phyloP scores from a whole-genome alignment of 768 basidiomycete species.

The Lactarius deliciosus region DNA sequence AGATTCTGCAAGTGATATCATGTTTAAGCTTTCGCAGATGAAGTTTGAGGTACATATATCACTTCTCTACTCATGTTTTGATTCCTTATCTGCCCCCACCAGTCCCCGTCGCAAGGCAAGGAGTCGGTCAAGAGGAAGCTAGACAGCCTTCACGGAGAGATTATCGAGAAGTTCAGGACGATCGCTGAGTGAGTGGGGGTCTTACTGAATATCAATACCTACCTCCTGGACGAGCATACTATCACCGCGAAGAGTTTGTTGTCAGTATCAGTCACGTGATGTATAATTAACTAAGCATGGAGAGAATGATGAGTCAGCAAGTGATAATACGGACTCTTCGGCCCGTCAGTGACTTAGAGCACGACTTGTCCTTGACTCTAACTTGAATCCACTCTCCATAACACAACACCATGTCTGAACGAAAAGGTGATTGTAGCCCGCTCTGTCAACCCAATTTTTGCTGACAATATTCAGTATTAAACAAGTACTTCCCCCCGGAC shows the following conservation, averaged over 20 bases:
- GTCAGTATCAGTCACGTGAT: conserved; percentile 5
- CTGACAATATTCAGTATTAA: conserved; percentile 59
- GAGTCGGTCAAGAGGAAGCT: conserved; percentile 79
- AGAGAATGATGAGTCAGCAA: not conserved
- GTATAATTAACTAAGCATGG: not conserved
- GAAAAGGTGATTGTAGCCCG: conserved; percentile 56
- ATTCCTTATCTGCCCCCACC: conserved; percentile 19
- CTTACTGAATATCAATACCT: not conserved
- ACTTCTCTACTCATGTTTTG: conserved; percentile 1
- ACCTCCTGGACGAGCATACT: not conserved
- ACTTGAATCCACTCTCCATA: not conserved
- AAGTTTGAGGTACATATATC: conserved; percentile 81
- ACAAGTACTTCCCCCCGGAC: conserved; percentile 97
- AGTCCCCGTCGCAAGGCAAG: conserved; percentile 92
- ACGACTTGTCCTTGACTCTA: not conserved
- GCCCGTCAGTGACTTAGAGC: not conserved
- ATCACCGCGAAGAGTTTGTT: not conserved
- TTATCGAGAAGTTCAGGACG: conserved; percentile 90
- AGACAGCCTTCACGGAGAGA: conserved; percentile 79
- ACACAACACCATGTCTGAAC: conserved; percentile 63
- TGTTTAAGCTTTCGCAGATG: conserved; percentile 99
- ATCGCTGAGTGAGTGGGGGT: conserved; percentile 59
- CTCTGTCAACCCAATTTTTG: not conserved
- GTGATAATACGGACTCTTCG: not conserved
- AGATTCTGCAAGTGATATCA: conserved; percentile 80